Evolutionary conservation across 345 rosid species (phyloP).

Genomic region (Lumnitzera racemosa): DNA sequence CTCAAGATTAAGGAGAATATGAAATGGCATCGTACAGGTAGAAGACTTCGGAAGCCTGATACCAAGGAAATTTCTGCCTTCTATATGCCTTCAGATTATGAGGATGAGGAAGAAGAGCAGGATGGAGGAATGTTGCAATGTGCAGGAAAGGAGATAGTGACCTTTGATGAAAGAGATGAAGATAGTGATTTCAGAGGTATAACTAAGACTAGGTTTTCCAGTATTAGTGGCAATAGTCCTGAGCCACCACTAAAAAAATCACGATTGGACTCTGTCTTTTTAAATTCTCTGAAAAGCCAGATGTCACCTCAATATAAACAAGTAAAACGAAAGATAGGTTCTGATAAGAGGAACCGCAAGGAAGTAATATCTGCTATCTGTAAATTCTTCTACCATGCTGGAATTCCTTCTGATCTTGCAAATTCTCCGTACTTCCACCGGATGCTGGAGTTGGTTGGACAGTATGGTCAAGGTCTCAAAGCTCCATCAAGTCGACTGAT

Average conservation of each 20-base stretch:
- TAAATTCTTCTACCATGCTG: conserved; percentile 57
- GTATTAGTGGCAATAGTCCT: conserved; percentile 9
- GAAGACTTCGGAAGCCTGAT: conserved; percentile 20
- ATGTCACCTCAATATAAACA: conserved; percentile 19
- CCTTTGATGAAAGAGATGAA: conserved; percentile 15
- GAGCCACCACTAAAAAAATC: conserved; percentile 26
- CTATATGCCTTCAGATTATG: conserved; percentile 22
- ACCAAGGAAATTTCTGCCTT: conserved; percentile 20
- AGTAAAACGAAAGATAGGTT: conserved; percentile 19
- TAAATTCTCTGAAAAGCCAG: conserved; percentile 20
- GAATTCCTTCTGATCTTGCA: conserved; percentile 45
- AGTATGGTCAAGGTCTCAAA: conserved; percentile 39
- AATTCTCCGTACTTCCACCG: conserved; percentile 46
- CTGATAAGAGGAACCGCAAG: conserved; percentile 29
- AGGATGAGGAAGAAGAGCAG: conserved; percentile 26
- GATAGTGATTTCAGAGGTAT: conserved; percentile 17
- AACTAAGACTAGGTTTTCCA: conserved; percentile 8
- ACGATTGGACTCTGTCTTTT: conserved; percentile 29
- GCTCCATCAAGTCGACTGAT: conserved; percentile 38
- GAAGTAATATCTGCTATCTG: conserved; percentile 50
- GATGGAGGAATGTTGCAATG: conserved; percentile 17
- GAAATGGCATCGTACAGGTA: conserved; percentile 45
- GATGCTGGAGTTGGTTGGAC: conserved; percentile 58
- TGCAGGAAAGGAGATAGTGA: conserved; percentile 10
- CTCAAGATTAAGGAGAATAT: conserved; percentile 38